Evolutionary conservation across 2,329 filamentous ascomycete genomes (phyloP).

Genomic region (Colletotrichum liaoningense): DNA sequence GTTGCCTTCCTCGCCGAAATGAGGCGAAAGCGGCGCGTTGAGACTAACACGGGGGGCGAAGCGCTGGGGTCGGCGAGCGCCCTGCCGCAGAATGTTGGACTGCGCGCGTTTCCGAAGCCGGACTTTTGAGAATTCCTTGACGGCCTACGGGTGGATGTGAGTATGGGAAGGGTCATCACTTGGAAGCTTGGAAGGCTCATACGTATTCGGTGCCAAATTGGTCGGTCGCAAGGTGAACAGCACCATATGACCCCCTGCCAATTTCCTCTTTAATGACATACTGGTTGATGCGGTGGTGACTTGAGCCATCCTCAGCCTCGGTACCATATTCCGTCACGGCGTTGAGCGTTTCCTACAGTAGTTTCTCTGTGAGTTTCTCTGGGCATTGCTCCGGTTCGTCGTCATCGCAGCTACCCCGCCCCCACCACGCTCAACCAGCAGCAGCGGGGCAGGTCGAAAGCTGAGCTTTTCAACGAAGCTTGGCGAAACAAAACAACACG

Average conservation of each 20-base stretch:
- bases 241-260: constrained; percentile 94
- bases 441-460: constrained; percentile 1
- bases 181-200: constrained; percentile 51
- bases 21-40: constrained; percentile 42
- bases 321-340: constrained; percentile 88
- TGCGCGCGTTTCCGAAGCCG: constrained; percentile 90
- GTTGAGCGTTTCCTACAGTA: constrained; percentile 84
- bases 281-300: constrained; percentile 92
- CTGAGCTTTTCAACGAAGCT: neutral
- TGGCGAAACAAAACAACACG: constrained; percentile 3
- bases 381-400: neutral
- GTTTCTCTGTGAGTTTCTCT: constrained; percentile 11
- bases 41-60: constrained; percentile 43
- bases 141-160: constrained; percentile 70
- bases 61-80: constrained; percentile 58
- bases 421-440: constrained; percentile 36
- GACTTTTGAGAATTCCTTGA: constrained; percentile 98
- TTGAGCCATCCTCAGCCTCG: constrained; percentile 83
- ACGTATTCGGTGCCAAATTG: constrained; percentile 95
- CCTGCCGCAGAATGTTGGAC: constrained; percentile 80
- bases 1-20: constrained; percentile 35
- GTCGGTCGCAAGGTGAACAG: constrained; percentile 90
- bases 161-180: constrained; percentile 18
- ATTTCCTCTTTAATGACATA: constrained; percentile 96
- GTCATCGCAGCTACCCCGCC: constrained; percentile 25